Evolutionary conservation across 192 early-diverging fungal species (phyloP), one percentile per base, ranked within the genome.

Genomic region (Spizellomyces punctatus): DNA sequence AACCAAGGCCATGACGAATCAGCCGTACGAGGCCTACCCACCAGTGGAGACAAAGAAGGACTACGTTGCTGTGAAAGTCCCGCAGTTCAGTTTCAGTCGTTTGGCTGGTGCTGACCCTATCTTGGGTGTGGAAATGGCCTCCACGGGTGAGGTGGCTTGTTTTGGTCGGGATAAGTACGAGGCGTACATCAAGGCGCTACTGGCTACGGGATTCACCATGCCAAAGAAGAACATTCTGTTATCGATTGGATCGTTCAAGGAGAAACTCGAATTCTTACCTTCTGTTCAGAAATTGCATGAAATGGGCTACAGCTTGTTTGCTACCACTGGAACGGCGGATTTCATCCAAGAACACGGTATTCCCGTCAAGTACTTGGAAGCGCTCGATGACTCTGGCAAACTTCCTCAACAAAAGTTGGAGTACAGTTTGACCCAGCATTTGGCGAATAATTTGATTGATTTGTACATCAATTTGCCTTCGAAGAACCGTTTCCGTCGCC

Each of bases 391-490:
- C 7, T 78, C 77, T 42, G 87, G 85, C 61, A 77, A 75, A 8
- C 67, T 86, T 46, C 70, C 71, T 10, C 62, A 76, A 46, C 82
- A 83, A 55, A 89, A 89, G 82, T 85, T 90, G 54, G 96, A 98
- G 78, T 98, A 97, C 86, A 92, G 91, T 50, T 78, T 99, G 71
- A 88, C 93, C 71, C 93, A 97, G 80, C 93, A 98, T 81, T 85
- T 99, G 82, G 88, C 94, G 42, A 97, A 94, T 86, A 96, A 96
- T 81, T 81, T 94, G 78, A 98, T 98, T 64, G 96, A 98, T 78
- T 83, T 98, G 73, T 99, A 99, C 86, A 92, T 99, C 85, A 99
- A 99, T 77, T 84, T 99, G 84, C 97, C 97, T 44, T 98, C 96
- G 50, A 95, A 93, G 76, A 99, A 99, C 86, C 82, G 89, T 58